Percentiles rank a stretch among this genome's conserved stretches.
Conservation (phyloP, 352 stramenopile genomes). For the Globisporangium cystogenes region DNA sequence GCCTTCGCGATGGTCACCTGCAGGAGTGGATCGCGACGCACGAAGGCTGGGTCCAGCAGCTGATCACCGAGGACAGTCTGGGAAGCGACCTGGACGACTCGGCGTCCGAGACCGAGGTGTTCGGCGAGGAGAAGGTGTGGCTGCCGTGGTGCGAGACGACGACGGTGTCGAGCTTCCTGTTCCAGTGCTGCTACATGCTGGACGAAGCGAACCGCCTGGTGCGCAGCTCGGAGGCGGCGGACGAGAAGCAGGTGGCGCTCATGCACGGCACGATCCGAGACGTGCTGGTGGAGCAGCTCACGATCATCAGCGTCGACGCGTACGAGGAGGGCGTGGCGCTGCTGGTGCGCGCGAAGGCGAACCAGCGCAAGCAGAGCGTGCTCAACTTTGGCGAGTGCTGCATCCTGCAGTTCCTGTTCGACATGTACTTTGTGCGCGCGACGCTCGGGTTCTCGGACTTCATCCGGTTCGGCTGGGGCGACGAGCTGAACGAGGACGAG, state of each 20-base stretch:
- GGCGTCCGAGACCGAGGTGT: conserved; percentile 31
- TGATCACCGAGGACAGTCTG: conserved; percentile 44
- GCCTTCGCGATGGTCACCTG: not conserved
- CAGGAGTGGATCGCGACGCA: conserved; percentile 61
- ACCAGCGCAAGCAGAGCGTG: conserved; percentile 35
- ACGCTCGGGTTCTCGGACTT: conserved; percentile 84
- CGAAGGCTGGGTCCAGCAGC: conserved; percentile 70
- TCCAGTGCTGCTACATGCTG: conserved; percentile 79
- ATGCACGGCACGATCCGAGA: conserved; percentile 67
- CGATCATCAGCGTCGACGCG: conserved; percentile 61
- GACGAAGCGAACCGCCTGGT: conserved; percentile 74
- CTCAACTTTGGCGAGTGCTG: conserved; percentile 85
- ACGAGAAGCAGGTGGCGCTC: conserved; percentile 36
- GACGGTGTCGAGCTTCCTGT: conserved; percentile 79
- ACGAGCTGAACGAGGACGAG: conserved; percentile 55
- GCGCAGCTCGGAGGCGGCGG: conserved; percentile 29
- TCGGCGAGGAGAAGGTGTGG: conserved; percentile 75
- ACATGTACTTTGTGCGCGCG: conserved; percentile 87
- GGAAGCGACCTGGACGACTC: conserved; percentile 29
- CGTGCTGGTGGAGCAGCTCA: conserved; percentile 74
- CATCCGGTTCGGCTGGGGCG: conserved; percentile 83
- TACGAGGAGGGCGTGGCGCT: conserved; percentile 64
- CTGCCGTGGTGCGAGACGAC: conserved; percentile 82
- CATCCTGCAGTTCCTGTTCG: conserved; percentile 84
- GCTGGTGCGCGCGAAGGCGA: conserved; percentile 44